phyloP scores from a whole-genome alignment of 371 early-diverging fungal species.

The Rhizopus sp. region DNA sequence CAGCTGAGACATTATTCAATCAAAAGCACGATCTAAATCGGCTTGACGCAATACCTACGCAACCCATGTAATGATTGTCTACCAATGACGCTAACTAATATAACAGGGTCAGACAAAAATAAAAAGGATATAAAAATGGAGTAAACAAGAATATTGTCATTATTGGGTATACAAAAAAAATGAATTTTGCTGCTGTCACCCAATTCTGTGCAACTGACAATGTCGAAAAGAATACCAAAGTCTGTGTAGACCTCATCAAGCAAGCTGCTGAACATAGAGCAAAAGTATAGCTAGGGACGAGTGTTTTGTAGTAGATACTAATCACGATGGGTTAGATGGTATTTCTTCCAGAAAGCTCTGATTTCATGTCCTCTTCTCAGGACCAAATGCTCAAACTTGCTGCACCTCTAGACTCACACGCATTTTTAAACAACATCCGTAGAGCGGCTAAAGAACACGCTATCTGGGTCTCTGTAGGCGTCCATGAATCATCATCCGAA shows the following conservation, averaged over 20 bases:
- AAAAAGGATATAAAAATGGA: no score
- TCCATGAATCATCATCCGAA: slow-evolving; percentile 54
- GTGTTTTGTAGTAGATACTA: no score
- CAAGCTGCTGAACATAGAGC: slow-evolving; percentile 57
- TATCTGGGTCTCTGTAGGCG: slow-evolving; percentile 79
- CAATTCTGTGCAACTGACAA: slow-evolving; percentile 67
- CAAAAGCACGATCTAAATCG: no score
- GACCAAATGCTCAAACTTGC: slow-evolving; percentile 56
- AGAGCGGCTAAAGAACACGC: slow-evolving; percentile 54
- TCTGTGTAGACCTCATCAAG: slow-evolving; percentile 54
- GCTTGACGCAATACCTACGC: no score
- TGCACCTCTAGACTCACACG: slow-evolving; percentile 37
- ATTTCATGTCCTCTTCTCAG: slow-evolving; percentile 68
- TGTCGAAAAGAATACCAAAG: slow-evolving; percentile 48
- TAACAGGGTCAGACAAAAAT: no score
- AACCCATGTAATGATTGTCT: no score
- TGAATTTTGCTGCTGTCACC: slow-evolving; percentile 48
- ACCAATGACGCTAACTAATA: no score
- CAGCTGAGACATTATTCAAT: no score
- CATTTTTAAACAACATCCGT: slow-evolving; percentile 62
- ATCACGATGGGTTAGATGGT: slow-evolving; percentile 67
- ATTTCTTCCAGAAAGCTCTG: slow-evolving; percentile 85
- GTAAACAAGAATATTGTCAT: no score
- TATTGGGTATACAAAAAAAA: no score
- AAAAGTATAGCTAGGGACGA: slow-evolving; percentile 52